These are phyloP conservation scores for Hyaloperonospora arabidopsidis DNA, from an alignment of 352 stramenopile genomes.

Conservation along the genomic window DNA sequence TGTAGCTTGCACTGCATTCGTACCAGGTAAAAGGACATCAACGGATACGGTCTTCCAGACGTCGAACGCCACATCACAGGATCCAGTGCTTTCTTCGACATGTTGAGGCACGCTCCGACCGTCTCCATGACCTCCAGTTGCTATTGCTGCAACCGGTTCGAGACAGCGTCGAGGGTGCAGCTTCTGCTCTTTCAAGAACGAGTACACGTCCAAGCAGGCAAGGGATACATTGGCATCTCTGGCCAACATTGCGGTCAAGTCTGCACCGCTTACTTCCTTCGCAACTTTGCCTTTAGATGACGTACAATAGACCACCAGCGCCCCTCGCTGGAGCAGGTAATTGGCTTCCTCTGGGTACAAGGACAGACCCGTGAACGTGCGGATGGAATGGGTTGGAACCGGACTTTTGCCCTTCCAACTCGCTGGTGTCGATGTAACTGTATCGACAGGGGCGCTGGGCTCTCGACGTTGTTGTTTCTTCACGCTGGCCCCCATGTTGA, in stretches of 20 bases:
- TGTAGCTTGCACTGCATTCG: conserved; percentile 1
- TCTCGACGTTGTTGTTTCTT: conserved; percentile 29
- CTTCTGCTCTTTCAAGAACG: conserved; percentile 55
- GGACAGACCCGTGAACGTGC: conserved; percentile 45
- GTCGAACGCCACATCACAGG: conserved; percentile 39
- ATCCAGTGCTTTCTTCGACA: conserved; percentile 2
- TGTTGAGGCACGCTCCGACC: conserved; percentile 21
- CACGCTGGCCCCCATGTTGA: conserved; percentile 57
- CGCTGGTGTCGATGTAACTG: conserved; percentile 5
- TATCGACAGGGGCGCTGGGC: too few relatives aligned
- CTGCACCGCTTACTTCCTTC: conserved; percentile 16
- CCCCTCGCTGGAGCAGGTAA: conserved; percentile 53
- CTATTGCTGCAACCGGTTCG: conserved; percentile 2
- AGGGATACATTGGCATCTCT: conserved; percentile 25
- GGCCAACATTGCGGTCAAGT: conserved; percentile 29
- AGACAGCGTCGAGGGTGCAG: conserved; percentile 51
- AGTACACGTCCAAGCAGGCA: conserved; percentile 46
- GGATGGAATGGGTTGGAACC: conserved; percentile 19
- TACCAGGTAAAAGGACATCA: not conserved
- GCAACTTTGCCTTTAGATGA: conserved; percentile 4
- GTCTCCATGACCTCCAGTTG: not conserved
- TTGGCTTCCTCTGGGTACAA: conserved; percentile 64
- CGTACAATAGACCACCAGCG: conserved; percentile 38
- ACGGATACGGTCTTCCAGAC: conserved; percentile 43
- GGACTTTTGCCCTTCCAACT: too few relatives aligned